Conservation (phyloP, 2,329 filamentous ascomycete species). For the Xylaria sp. region DNA sequence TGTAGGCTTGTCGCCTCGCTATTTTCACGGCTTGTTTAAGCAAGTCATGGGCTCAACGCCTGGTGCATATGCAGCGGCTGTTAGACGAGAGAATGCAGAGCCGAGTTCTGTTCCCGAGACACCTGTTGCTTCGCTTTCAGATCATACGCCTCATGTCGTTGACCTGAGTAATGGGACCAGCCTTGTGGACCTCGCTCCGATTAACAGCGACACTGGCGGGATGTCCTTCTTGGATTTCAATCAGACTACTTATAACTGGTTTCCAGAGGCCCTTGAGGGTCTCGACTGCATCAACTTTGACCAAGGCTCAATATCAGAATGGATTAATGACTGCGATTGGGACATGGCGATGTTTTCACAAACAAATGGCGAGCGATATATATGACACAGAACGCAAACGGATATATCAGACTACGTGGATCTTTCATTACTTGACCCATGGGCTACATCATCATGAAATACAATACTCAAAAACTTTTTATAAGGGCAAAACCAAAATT, state of each 20-base stretch:
- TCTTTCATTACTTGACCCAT: slow-evolving; percentile 20
- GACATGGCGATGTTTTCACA: background rate
- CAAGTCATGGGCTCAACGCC: slow-evolving; percentile 34
- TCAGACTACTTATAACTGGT: background rate
- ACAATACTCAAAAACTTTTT: background rate
- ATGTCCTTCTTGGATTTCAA: slow-evolving; percentile 9
- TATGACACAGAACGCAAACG: background rate
- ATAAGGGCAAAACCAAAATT: background rate
- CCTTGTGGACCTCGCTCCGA: background rate
- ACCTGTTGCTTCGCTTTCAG: background rate
- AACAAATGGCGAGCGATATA: background rate
- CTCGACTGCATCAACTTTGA: slow-evolving; percentile 5
- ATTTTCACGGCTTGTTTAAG: slow-evolving; percentile 40
- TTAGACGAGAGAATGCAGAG: slow-evolving; percentile 15
- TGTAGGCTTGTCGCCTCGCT: slow-evolving; percentile 36
- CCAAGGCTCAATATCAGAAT: background rate
- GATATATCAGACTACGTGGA: slow-evolving; percentile 15
- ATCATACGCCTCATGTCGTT: background rate
- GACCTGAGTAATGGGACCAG: background rate
- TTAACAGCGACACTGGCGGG: background rate
- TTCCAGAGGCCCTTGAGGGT: background rate
- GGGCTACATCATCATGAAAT: background rate
- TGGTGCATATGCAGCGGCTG: slow-evolving; percentile 29
- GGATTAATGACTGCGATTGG: slow-evolving; percentile 5
- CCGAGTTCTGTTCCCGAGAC: background rate